Conservation (phyloP, 2,329 filamentous ascomycete species). For the Xylariaceae sp. region DNA sequence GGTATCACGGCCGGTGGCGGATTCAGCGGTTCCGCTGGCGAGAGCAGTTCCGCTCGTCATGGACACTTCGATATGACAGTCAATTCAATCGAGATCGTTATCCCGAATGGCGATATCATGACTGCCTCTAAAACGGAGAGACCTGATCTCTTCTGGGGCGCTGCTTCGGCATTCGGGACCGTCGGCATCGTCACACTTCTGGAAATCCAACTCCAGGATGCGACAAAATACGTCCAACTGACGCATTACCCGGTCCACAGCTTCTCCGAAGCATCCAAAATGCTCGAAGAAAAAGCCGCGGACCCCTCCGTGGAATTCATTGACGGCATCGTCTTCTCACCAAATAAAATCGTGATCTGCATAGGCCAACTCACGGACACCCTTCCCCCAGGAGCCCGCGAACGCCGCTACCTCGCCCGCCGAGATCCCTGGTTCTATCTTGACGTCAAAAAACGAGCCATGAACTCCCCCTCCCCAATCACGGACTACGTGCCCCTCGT, state of each 20-base stretch:
- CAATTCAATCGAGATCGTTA: conserved; percentile 58
- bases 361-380: conserved; percentile 52
- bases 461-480: conserved; percentile 30
- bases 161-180: conserved; percentile 61
- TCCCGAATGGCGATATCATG: conserved; percentile 54
- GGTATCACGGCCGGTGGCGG: conserved; percentile 67
- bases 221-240: conserved; percentile 52
- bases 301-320: conserved; percentile 55
- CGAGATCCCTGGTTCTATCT: conserved; percentile 71
- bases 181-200: conserved; percentile 61
- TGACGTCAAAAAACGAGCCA: conserved; percentile 47
- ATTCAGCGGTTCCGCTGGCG: conserved; percentile 61
- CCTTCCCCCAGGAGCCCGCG: conserved; percentile 32
- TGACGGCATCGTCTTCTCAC: conserved; percentile 62
- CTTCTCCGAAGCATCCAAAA: conserved; percentile 35
- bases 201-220: conserved; percentile 53
- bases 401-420: conserved; percentile 49
- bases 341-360: conserved; percentile 53
- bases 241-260: conserved; percentile 47
- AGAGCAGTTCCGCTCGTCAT: conserved; percentile 63
- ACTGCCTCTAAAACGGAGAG: conserved; percentile 50
- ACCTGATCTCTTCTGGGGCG: conserved; percentile 58
- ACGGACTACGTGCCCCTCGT: conserved; percentile 54
- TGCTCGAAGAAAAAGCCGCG: conserved; percentile 41
- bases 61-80: conserved; percentile 61